A percentile compares a stretch with the other conserved stretches of the same genome.
Evolutionary conservation across 192 early-diverging fungal species (phyloP).

Genomic region (Endogone sp.): DNA sequence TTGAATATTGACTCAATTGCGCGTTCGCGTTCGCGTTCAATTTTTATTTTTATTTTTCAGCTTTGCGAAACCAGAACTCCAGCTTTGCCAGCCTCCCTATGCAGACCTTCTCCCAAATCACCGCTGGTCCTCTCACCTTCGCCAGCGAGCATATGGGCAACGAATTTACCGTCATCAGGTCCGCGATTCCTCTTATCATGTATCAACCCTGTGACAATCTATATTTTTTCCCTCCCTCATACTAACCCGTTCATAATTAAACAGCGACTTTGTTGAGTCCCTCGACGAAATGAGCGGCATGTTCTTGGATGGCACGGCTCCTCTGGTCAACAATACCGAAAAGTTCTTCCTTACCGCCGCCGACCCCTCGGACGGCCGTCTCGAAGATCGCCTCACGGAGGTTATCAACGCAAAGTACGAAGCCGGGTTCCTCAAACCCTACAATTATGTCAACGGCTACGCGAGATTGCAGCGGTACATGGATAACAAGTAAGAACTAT

Average conservation of each 20-base stretch:
- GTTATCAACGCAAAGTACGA: slow-evolving; percentile 96
- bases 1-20: too few species aligned
- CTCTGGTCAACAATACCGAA: slow-evolving; percentile 60
- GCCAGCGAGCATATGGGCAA: slow-evolving; percentile 75
- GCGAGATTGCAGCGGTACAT: slow-evolving; percentile 86
- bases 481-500: slow-evolving; percentile 63
- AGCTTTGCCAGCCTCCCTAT: slow-evolving; percentile 27
- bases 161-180: slow-evolving; percentile 71
- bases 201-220: too few species aligned
- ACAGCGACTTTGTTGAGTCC: slow-evolving; percentile 56
- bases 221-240: too few species aligned
- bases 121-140: slow-evolving; percentile 61
- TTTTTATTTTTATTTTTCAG: not conserved
- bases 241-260: too few species aligned
- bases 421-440: slow-evolving; percentile 93
- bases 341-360: slow-evolving; percentile 91
- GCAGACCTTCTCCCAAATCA: slow-evolving; percentile 36
- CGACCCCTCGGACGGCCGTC: slow-evolving; percentile 81
- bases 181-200: slow-evolving; percentile 1
- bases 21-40: not conserved
- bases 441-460: slow-evolving; percentile 94
- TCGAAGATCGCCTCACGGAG: slow-evolving; percentile 84
- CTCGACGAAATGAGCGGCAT: slow-evolving; percentile 35
- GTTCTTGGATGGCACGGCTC: slow-evolving; percentile 16
- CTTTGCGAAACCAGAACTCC: slow-evolving; percentile 6